A percentile compares a stretch with the other conserved stretches of the same genome.
These are phyloP conservation scores for Knoxia roxburghii DNA, from an alignment of 257 asterid species.

Conservation along the genomic window DNA sequence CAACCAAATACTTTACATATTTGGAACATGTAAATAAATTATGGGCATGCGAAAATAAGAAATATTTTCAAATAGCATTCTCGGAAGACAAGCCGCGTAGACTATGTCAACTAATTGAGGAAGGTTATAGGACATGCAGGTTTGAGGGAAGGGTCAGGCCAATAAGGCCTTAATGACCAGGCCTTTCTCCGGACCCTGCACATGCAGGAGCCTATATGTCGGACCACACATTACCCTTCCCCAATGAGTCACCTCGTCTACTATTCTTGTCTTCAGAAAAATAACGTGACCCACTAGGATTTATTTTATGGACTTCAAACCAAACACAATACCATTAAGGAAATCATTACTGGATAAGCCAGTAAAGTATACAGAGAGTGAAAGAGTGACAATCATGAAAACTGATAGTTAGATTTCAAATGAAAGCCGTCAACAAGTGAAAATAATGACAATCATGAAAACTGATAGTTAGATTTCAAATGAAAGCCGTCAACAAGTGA, in stretches of 20 bases:
- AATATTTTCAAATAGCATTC: background rate
- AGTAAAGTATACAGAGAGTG: background rate
- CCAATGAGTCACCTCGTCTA: background rate
- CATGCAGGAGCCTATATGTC: too few relatives aligned
- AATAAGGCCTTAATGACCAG: too few relatives aligned
- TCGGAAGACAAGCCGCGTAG: too few relatives aligned
- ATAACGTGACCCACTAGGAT: background rate
- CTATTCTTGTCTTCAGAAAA: background rate
- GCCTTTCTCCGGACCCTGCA: too few relatives aligned
- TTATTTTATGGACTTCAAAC: background rate
- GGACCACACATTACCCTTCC: too few relatives aligned
- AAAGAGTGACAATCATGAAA: background rate
- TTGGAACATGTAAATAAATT: background rate
- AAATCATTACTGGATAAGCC: background rate
- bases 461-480: conserved; percentile 1
- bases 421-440: background rate
- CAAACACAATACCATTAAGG: background rate
- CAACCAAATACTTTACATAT: background rate
- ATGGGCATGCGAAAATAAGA: background rate
- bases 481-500: background rate
- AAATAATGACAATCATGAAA: background rate
- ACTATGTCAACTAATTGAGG: too few relatives aligned
- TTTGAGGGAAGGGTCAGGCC: too few relatives aligned
- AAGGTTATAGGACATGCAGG: too few relatives aligned
- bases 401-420: conserved; percentile 1